Evolutionary conservation across 768 basidiomycete genomes (phyloP).

Genomic region (Naganishia antarctica): DNA sequence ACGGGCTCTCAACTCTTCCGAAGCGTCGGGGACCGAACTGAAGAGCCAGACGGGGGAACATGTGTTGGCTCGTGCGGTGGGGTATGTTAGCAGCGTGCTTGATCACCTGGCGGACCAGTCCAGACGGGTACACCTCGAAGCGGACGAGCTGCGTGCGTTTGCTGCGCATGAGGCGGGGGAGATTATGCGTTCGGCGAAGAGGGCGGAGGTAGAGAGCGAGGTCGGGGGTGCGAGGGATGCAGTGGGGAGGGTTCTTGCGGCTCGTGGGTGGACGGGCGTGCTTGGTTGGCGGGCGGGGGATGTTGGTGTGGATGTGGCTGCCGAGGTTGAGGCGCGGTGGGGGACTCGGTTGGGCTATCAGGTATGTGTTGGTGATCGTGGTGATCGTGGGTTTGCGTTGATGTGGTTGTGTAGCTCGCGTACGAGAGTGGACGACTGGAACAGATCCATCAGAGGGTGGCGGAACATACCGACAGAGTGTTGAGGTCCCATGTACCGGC

Average conservation of each 20-base stretch:
- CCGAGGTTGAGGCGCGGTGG: slow-evolving; percentile 31
- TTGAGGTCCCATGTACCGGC: slow-evolving; percentile 23
- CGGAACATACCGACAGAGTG: slow-evolving; percentile 29
- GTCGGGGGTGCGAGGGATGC: slow-evolving; percentile 22
- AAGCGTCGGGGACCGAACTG: no score
- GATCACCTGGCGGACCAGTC: background rate
- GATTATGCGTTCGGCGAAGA: background rate
- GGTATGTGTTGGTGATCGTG: slow-evolving; percentile 30
- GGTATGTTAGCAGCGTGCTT: background rate
- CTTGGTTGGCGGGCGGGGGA: slow-evolving; percentile 33
- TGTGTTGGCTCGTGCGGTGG: background rate
- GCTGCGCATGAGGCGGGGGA: slow-evolving; percentile 7
- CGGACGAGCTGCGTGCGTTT: background rate
- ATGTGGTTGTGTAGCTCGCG: slow-evolving; percentile 32
- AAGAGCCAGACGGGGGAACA: no score
- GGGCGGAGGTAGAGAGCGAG: slow-evolving; percentile 32
- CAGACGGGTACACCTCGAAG: background rate
- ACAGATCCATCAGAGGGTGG: slow-evolving; percentile 34
- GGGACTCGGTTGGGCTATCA: slow-evolving; percentile 34
- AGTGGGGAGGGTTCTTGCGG: slow-evolving; percentile 25
- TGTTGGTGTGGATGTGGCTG: slow-evolving; percentile 35
- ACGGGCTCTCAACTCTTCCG: background rate
- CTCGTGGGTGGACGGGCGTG: slow-evolving; percentile 37
- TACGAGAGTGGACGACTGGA: slow-evolving; percentile 43
- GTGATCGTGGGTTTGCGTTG: background rate